Evolutionary conservation across 2,329 filamentous ascomycete species (phyloP).

Genomic region (Neonectria punicea): DNA sequence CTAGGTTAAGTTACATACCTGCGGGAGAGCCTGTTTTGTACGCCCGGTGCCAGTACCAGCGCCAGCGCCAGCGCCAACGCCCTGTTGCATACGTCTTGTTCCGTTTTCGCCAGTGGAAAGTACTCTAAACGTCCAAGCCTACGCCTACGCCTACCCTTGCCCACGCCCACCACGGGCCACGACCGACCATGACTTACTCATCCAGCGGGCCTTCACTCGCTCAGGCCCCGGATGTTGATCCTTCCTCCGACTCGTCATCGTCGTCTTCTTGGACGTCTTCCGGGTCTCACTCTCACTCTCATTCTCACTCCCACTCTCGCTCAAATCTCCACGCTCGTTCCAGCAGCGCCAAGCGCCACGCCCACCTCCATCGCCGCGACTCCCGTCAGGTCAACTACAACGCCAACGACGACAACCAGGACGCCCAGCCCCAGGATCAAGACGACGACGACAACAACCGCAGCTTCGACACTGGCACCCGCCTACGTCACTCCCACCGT

Average conservation of each 20-base stretch:
- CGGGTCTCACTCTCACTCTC: conserved; percentile 40
- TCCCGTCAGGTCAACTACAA: conserved; percentile 7
- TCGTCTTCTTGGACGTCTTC: conserved; percentile 36
- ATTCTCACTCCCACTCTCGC: conserved; percentile 33
- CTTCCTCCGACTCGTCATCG: conserved; percentile 28
- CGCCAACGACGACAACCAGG: conserved; percentile 27
- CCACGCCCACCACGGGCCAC: conserved; percentile 44
- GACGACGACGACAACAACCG: conserved; percentile 36
- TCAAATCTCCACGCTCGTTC: conserved; percentile 34
- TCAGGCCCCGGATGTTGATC: conserved; percentile 48
- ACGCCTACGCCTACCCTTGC: conserved; percentile 24
- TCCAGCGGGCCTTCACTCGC: conserved; percentile 51
- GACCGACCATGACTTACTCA: conserved; percentile 48
- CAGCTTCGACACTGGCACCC: conserved; percentile 32
- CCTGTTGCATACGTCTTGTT: neutral
- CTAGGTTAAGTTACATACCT: neutral
- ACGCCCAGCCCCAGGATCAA: conserved; percentile 23
- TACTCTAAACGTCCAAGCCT: neutral
- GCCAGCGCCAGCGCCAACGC: neutral
- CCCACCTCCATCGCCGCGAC: conserved; percentile 33
- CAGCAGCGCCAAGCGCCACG: conserved; percentile 27
- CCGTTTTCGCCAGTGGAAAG: neutral
- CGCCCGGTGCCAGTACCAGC: neutral
- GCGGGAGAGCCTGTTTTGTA: neutral
- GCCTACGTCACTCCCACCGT: conserved; percentile 37